Percentiles rank a stretch among this genome's conserved stretches.
Evolutionary conservation across 306 rosid genomes (phyloP).

Genomic region (Potentilla sterilis): DNA sequence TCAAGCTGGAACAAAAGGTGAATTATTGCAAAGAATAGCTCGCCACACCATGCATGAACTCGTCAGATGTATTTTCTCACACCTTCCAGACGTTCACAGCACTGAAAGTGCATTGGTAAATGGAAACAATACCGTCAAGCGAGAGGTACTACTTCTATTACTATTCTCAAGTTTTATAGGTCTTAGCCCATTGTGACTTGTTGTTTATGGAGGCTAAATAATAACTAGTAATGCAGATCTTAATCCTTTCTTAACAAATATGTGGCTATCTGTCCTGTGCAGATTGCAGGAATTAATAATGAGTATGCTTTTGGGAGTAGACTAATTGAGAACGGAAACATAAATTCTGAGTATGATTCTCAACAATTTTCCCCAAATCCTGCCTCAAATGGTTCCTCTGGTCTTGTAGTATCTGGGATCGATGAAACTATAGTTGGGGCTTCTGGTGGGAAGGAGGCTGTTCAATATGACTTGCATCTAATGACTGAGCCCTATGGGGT

Average conservation of each 20-base stretch:
- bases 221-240: neutral
- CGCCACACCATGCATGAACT: constrained; percentile 93
- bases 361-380: constrained; percentile 51
- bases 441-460: constrained; percentile 56
- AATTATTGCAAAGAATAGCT: constrained; percentile 88
- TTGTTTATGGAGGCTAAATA: constrained; percentile 16
- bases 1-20: constrained; percentile 92
- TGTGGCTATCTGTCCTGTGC: constrained; percentile 37
- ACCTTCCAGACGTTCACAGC: constrained; percentile 83
- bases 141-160: constrained; percentile 45
- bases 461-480: constrained; percentile 63
- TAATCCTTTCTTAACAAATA: constrained; percentile 13
- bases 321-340: constrained; percentile 74
- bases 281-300: constrained; percentile 56
- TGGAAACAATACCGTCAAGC: constrained; percentile 52
- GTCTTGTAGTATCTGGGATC: constrained; percentile 44
- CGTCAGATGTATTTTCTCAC: constrained; percentile 84
- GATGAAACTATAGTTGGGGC: constrained; percentile 54
- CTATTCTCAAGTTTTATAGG: neutral
- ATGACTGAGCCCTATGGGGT: constrained; percentile 94
- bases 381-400: constrained; percentile 48
- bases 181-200: constrained; percentile 8
- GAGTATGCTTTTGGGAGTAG: constrained; percentile 68
- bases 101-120: constrained; percentile 60
- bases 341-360: constrained; percentile 61